phyloP scores from a whole-genome alignment of 495 filamentous ascomycete species.

The Aspergillus nanangensis region DNA sequence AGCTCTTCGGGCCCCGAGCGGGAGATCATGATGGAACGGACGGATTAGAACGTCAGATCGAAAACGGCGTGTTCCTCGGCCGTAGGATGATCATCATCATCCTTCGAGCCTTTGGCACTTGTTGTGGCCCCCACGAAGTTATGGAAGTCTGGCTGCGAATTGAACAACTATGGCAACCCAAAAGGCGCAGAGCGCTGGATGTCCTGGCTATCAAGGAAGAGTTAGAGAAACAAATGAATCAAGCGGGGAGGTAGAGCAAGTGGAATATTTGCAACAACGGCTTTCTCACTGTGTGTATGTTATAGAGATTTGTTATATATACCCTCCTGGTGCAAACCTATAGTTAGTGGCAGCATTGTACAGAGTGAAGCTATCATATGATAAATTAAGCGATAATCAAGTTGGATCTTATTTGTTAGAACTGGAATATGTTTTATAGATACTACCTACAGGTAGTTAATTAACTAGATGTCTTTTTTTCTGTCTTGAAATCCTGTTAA shows the following conservation, averaged over 20 bases:
- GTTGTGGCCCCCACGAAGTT: constrained; percentile 31
- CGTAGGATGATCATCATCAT: constrained; percentile 37
- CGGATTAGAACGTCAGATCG: constrained; percentile 23
- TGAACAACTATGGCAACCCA: constrained; percentile 37
- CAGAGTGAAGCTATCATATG: too few species aligned
- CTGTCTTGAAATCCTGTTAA: constrained; percentile 19
- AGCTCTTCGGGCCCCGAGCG: constrained; percentile 10
- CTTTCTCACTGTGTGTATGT: constrained; percentile 31
- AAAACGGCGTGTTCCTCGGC: constrained; percentile 42
- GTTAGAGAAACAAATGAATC: constrained; percentile 32
- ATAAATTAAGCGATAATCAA: too few species aligned
- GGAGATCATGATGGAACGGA: constrained; percentile 10
- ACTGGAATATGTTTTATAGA: too few species aligned
- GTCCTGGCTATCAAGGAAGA: constrained; percentile 36
- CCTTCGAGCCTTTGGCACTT: constrained; percentile 39
- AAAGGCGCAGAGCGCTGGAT: constrained; percentile 33
- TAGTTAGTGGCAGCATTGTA: too few species aligned
- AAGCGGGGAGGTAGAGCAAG: not conserved
- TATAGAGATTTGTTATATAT: constrained; percentile 31
- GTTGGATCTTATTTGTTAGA: too few species aligned
- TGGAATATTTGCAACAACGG: not conserved
- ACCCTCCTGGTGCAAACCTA: constrained; percentile 8
- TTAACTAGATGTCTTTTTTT: not conserved
- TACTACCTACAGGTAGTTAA: too few species aligned
- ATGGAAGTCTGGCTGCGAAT: constrained; percentile 40